Base-by-base conservation (phyloP, 2,329 filamentous ascomycete genomes). In the Penicillium sp. region DNA sequence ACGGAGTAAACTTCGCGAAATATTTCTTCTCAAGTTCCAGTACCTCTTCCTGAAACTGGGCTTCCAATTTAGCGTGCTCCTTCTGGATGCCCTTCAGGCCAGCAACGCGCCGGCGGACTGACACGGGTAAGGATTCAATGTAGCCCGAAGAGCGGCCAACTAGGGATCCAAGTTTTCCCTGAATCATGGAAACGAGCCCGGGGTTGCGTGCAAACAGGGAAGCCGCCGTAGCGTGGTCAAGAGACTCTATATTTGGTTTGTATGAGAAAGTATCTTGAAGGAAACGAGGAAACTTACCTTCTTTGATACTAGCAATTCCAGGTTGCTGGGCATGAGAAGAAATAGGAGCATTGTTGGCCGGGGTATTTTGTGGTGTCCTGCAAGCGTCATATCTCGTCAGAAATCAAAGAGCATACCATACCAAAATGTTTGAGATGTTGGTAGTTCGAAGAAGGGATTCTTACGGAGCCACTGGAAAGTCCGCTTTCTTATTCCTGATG, bases 21-120 rank as follows among this genome's bases (percentile, higher is more conserved):
- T 95, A 98, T 76, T 96, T 96, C 82, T 98, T 98, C 80, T 98
- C 93, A 26, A 98, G 82, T 72, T 96, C 85, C 52, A 98, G 81
- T 54, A 98, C 90, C 75, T 97, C 94, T 73, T 97, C 90, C 72
- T 98, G 94, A 74, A 98, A 97, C 74, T 96, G 85, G 46, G 89
- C 88, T 78, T 98, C 94, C 63, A 98, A 84, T 77, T 97, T 96
- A 54, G 91, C 88, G 76, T 98, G 93, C 65, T 97, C 90, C 75
- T 96, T 96, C 75, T 98, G 93, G 62, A 98, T 89, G 61, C 91
- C 94, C 77, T 97, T 96, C 56, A 98, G 80, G 61, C 93, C 94
- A 55, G 90, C 84, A 58, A 98, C 91, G 67, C 93, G 90, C 69
- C 87, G 88, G 71, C 90, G 89, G 64, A 98, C 90, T 53, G 85